These are phyloP conservation scores for Penicillium lagena DNA, from an alignment of 495 filamentous ascomycete species.

Conservation along the genomic window DNA sequence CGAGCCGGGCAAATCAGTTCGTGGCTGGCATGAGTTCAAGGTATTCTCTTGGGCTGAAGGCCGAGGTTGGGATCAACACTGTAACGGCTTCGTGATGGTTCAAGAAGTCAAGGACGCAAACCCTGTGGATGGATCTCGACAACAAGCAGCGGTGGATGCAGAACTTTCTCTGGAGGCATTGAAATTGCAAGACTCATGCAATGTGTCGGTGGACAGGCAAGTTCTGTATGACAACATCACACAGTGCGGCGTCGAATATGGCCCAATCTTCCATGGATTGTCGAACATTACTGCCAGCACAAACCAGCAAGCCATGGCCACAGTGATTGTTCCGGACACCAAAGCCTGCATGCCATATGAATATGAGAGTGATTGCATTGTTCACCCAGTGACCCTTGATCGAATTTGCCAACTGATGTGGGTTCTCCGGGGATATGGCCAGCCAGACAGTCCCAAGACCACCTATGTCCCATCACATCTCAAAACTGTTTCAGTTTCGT, in stretches of 20 bases:
- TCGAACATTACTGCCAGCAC: slow-evolving; percentile 15
- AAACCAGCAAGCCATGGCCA: slow-evolving; percentile 16
- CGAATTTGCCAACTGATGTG: slow-evolving; percentile 33
- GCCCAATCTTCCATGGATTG: slow-evolving; percentile 26
- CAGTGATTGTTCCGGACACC: slow-evolving; percentile 37
- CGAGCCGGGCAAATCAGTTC: slow-evolving; percentile 18
- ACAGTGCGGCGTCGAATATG: slow-evolving; percentile 27
- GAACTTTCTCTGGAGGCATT: background rate
- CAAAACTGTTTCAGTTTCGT: slow-evolving; percentile 10
- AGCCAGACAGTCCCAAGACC: slow-evolving; percentile 5
- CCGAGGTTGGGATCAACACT: slow-evolving; percentile 35
- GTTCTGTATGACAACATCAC: slow-evolving; percentile 17
- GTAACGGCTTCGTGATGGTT: slow-evolving; percentile 27
- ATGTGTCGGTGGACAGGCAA: slow-evolving; percentile 2
- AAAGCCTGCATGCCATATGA: slow-evolving; percentile 39
- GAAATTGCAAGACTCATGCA: slow-evolving; percentile 8
- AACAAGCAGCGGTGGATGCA: background rate
- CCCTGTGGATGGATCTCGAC: slow-evolving; percentile 14
- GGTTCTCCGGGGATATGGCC: slow-evolving; percentile 15
- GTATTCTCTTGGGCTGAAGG: slow-evolving; percentile 29
- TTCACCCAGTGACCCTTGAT: slow-evolving; percentile 42
- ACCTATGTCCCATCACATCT: slow-evolving; percentile 17
- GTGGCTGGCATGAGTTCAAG: slow-evolving; percentile 38
- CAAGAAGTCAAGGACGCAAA: slow-evolving; percentile 22
- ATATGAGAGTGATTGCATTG: slow-evolving; percentile 34